Base-by-base conservation (phyloP, 2,329 filamentous ascomycete species). In the Lachnellula suecica region DNA sequence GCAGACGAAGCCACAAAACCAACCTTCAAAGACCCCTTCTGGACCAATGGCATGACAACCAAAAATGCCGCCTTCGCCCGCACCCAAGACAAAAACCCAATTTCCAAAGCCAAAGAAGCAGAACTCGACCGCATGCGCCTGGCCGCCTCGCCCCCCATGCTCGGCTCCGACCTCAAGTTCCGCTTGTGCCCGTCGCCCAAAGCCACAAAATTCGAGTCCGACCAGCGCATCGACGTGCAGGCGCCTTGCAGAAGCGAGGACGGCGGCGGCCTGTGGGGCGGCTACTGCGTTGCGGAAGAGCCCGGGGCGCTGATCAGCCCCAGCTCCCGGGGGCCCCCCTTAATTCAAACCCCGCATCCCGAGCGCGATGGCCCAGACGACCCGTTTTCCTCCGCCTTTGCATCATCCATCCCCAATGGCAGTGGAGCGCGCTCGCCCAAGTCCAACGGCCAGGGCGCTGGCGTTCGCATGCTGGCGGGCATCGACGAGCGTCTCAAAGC, bases 111-210 rank as follows among this genome's bases (percentile, higher is more conserved):
- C 22, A 65, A 64, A 24, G 66, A 68, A 55, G 63, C 60, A 29
- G 66, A 62, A 44, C 60, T 82, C 35, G 72, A 77, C 55, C 74
- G 76, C 23, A 80, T 83, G 73, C 77, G 77, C 20, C 84, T 84
- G 54, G 74, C 76, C 40, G 79, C 79, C 23, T 80, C 78, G 38
- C 93, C 93, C 37, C 93, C 93, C 9, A 95, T 97, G 91, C 82
- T 96, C 10, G 93, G 93, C 51, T 74, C 77, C 52, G 88, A 96
- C 60, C 80, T 97, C 49, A 76, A 79, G 23, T 96, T 97, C 68
- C 89, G 91, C 29, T 82, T 81, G 67, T 96, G 91, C 67, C 78
- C 81, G 9, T 96, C 92, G 23, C 93, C 93, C 5, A 87, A 93
- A 68, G 82, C 85, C 49, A 95, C 91, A 15, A 85, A 90, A 63